Evolutionary conservation across 164 flowering plant genomes (phyloP).

Genomic region (Platanus orientalis): DNA sequence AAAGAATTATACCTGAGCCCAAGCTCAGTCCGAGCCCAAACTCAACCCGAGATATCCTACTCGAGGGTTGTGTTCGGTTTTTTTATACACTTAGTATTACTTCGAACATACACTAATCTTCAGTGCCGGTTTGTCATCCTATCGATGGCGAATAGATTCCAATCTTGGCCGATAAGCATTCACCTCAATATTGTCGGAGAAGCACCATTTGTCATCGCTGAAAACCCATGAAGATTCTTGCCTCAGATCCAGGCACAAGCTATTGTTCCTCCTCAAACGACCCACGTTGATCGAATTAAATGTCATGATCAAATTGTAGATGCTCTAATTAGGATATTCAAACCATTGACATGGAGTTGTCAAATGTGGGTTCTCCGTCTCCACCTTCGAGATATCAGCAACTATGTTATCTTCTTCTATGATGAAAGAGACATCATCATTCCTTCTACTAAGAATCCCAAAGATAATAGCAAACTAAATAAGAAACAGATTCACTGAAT

Average conservation of each 20-base stretch:
- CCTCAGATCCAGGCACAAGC: conserved; percentile 74
- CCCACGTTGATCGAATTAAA: background rate
- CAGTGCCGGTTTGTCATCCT: too few relatives aligned
- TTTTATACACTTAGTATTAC: too few relatives aligned
- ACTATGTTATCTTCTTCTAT: background rate
- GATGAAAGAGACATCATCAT: conserved; percentile 25
- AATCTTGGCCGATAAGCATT: conserved; percentile 27
- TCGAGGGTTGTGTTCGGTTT: too few relatives aligned
- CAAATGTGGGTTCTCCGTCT: background rate
- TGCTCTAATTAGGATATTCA: conserved; percentile 20
- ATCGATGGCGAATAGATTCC: too few relatives aligned
- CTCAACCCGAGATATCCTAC: too few relatives aligned
- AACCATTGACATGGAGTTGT: conserved; percentile 30
- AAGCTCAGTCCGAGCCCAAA: too few relatives aligned
- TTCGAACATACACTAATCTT: too few relatives aligned
- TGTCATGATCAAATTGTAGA: conserved; percentile 4
- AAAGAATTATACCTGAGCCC: too few relatives aligned
- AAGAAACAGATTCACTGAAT: conserved; percentile 51
- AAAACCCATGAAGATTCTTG: conserved; percentile 34
- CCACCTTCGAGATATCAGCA: conserved; percentile 1
- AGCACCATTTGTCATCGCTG: conserved; percentile 12
- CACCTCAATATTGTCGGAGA: conserved; percentile 41
- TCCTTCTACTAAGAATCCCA: conserved; percentile 51
- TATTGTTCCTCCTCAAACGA: conserved; percentile 54
- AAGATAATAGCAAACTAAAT: conserved; percentile 71